Evolutionary conservation across 2,329 filamentous ascomycete genomes (phyloP), one percentile per base, ranked within the genome.

Genomic region (Cordyceps sp.): DNA sequence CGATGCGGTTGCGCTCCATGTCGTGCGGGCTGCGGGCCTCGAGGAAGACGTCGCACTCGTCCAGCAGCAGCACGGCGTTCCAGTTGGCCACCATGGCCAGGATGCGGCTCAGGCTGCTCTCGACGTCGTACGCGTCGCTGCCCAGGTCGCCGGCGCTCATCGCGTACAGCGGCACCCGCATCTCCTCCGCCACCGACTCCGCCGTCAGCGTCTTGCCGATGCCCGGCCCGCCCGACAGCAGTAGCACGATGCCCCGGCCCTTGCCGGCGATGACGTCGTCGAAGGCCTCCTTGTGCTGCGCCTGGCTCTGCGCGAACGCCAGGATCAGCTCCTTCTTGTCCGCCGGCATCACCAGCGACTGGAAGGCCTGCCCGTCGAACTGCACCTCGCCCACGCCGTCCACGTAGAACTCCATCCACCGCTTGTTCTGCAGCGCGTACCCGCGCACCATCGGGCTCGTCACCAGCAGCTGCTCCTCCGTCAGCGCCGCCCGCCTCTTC

Each of bases 61-160:
- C 48, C 8, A 51, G 42, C 10, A 51, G 40, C 6, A 62, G 37
- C 0, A 62, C 52, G 13, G 51, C 55, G 29, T 57, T 50, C 59
- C 58, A 62, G 37, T 45, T 44, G 5, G 79, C 73, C 2, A 78
- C 78, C 37, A 86, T 74, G 45, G 81, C 74, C 37, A 86, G 41
- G 32, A 53, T 50, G 0, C 36, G 38, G 1, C 33, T 18, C 1
- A 83, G 62, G 41, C 74, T 73, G 10, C 57, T 57, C 49, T 83
- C 80, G 0, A 86, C 64, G 13, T 66, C 65, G 36, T 66, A 62
- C 0, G 74, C 66, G 33, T 76, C 67, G 2, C 72, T 72, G 19
- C 80, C 79, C 0, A 86, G 63, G 46, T 85, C 79, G 20, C 79
- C 79, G 0, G 77, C 77, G 37, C 57, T 59, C 30, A 70, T 55